Evolutionary conservation across 345 rosid genomes (phyloP).

Genomic region (Litchi chinensis): DNA sequence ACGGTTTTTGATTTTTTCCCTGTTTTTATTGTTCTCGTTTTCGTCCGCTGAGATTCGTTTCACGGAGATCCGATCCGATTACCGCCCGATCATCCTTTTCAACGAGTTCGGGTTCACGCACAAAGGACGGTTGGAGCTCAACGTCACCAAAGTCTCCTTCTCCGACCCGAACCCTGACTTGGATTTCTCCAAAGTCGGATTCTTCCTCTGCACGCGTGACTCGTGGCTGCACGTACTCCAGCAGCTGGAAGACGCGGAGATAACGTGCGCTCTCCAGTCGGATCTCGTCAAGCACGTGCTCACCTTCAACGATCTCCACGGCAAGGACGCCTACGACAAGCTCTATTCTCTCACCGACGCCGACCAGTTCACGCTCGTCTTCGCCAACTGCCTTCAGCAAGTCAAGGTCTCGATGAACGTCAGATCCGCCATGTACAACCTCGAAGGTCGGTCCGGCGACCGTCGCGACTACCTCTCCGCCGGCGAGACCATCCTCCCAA

Average conservation of each 20-base stretch:
- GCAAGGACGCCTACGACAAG: slow-evolving; percentile 24
- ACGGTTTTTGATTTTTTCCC: not conserved
- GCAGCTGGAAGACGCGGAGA: slow-evolving; percentile 70
- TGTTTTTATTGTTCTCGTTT: slow-evolving; percentile 28
- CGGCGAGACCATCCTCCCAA: slow-evolving; percentile 76
- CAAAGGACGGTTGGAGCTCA: slow-evolving; percentile 80
- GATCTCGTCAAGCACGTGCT: slow-evolving; percentile 58
- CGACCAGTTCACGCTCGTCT: slow-evolving; percentile 77
- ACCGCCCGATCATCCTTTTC: slow-evolving; percentile 65
- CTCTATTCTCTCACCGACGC: slow-evolving; percentile 48
- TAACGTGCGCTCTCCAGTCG: slow-evolving; percentile 79
- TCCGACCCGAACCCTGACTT: slow-evolving; percentile 57
- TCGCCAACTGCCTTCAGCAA: slow-evolving; percentile 78
- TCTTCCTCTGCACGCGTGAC: slow-evolving; percentile 93
- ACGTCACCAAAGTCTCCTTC: slow-evolving; percentile 53
- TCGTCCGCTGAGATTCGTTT: slow-evolving; percentile 67
- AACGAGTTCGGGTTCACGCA: slow-evolving; percentile 94
- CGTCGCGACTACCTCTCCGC: slow-evolving; percentile 92
- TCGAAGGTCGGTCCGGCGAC: slow-evolving; percentile 52
- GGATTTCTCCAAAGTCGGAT: slow-evolving; percentile 72
- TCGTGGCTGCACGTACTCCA: slow-evolving; percentile 77
- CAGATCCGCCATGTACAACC: slow-evolving; percentile 82
- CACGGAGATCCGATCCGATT: slow-evolving; percentile 77
- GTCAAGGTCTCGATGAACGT: slow-evolving; percentile 78
- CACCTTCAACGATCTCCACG: slow-evolving; percentile 60